Conservation (phyloP, 345 rosid genomes). For the Gossypium ekmanianum region DNA sequence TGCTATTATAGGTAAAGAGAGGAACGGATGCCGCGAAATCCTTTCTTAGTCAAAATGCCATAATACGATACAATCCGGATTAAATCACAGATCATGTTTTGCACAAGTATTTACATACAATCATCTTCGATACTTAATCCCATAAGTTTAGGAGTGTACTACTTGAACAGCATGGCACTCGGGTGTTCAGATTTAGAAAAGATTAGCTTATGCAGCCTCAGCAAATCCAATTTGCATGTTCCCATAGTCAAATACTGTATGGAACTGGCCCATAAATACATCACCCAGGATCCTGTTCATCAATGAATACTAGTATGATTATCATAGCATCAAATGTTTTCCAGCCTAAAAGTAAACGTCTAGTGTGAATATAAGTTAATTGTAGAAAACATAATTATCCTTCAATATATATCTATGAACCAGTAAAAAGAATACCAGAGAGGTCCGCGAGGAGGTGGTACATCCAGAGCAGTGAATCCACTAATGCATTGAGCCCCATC, state of each 20-base stretch:
- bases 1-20: background rate
- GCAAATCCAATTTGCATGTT: constrained; percentile 78
- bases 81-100: background rate
- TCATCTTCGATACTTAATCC: background rate
- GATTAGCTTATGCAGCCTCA: constrained; percentile 50
- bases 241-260: constrained; percentile 83
- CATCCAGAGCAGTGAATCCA: constrained; percentile 65
- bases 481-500: constrained; percentile 59
- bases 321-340: background rate
- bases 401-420: background rate
- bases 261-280: constrained; percentile 76
- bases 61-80: background rate
- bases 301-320: background rate
- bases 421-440: constrained; percentile 44
- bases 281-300: constrained; percentile 76
- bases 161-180: background rate
- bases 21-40: background rate
- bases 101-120: constrained; percentile 26
- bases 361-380: background rate
- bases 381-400: background rate
- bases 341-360: background rate
- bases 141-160: background rate
- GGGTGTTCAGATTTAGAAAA: background rate
- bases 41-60: background rate
- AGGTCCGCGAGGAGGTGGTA: constrained; percentile 74